Evolutionary conservation across 345 rosid species (phyloP).

Genomic region (Mallotus nudiflorus): DNA sequence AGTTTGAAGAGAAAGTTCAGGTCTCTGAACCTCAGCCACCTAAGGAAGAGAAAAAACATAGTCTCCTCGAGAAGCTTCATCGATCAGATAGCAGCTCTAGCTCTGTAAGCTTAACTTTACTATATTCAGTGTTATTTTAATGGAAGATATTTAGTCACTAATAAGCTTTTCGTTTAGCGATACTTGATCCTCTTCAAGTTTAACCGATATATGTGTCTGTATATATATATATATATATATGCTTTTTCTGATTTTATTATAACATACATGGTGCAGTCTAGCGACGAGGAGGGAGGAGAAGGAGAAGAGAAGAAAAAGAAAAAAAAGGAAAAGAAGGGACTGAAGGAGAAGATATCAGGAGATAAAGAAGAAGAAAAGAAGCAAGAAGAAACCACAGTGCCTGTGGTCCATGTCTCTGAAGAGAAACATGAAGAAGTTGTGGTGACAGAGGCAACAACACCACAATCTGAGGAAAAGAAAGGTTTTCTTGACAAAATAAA

Average conservation of each 20-base stretch:
- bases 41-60: slow-evolving; percentile 51
- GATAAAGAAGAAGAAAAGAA: slow-evolving; percentile 28
- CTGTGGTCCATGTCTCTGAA: neutral
- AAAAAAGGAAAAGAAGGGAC: slow-evolving; percentile 55
- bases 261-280: slow-evolving; percentile 46
- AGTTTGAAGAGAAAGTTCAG: slow-evolving; percentile 66
- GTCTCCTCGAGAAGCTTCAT: slow-evolving; percentile 70
- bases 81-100: slow-evolving; percentile 75
- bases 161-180: too few species aligned
- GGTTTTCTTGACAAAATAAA: slow-evolving; percentile 58
- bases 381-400: slow-evolving; percentile 14
- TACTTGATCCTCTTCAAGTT: too few species aligned
- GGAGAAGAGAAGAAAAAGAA: slow-evolving; percentile 61
- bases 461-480: slow-evolving; percentile 57
- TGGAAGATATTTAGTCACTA: too few species aligned
- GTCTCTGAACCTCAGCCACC: slow-evolving; percentile 42
- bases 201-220: too few species aligned
- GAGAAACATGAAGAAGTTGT: slow-evolving; percentile 18
- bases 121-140: neutral
- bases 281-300: slow-evolving; percentile 77
- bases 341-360: slow-evolving; percentile 52
- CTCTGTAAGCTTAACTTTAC: slow-evolving; percentile 71
- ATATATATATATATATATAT: too few species aligned
- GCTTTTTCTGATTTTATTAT: neutral
- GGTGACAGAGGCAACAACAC: slow-evolving; percentile 2